Conservation (phyloP, 2,329 filamentous ascomycete species). For the Grosmannia clavigera region DNA sequence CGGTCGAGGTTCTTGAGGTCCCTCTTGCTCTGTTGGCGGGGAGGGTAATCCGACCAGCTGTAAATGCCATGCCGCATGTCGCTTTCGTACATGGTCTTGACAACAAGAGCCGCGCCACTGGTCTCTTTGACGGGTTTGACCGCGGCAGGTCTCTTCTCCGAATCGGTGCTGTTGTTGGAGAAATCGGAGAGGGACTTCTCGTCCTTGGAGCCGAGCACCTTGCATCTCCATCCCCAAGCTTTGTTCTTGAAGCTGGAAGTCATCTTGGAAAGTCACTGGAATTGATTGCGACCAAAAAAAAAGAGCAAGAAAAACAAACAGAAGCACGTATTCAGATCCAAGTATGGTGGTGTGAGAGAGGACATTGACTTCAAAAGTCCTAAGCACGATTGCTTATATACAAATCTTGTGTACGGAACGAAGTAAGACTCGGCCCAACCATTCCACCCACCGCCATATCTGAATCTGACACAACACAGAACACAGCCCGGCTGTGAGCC, state of each 20-base stretch:
- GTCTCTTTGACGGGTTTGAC: constrained; percentile 9
- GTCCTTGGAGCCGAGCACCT: constrained; percentile 11
- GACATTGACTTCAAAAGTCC: too few relatives aligned
- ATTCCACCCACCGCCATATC: too few relatives aligned
- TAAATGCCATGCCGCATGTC: constrained; percentile 15
- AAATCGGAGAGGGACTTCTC: constrained; percentile 16
- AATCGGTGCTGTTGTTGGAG: not conserved
- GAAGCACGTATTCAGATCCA: too few relatives aligned
- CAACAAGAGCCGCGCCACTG: constrained; percentile 12
- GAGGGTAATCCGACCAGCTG: constrained; percentile 29
- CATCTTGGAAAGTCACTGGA: not conserved
- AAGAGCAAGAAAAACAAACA: not conserved
- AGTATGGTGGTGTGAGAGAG: too few relatives aligned
- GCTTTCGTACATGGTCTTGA: constrained; percentile 29
- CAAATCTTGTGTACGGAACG: too few relatives aligned
- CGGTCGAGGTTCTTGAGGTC: constrained; percentile 23
- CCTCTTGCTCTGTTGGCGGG: constrained; percentile 28
- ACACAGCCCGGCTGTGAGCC: too few relatives aligned
- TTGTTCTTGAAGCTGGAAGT: constrained; percentile 4
- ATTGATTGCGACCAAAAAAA: too few relatives aligned
- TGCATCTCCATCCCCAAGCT: constrained; percentile 16
- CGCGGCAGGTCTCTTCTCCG: not conserved
- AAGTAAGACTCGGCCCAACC: too few relatives aligned
- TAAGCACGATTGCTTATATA: too few relatives aligned
- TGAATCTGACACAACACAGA: too few relatives aligned